Base-by-base conservation (phyloP, 345 rosid species). In the Murraya koenigii region DNA sequence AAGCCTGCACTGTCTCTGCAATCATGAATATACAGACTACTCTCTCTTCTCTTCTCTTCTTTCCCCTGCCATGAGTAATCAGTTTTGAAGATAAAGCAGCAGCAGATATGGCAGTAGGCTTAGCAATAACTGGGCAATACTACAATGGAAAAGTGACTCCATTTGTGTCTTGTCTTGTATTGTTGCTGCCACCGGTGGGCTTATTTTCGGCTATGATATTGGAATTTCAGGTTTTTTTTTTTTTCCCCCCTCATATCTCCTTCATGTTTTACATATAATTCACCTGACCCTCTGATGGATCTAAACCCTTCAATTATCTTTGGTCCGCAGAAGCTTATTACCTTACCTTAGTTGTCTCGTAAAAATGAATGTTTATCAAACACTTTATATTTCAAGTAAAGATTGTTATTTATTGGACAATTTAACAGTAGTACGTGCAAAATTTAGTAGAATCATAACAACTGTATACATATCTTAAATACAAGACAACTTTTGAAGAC, bases 171-270 rank as follows among this genome's bases (percentile, higher is more conserved):
- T 92, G 11, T 94, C 98, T 7, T 94, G 95, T 80, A 83, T 87
- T 80, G 85, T 90, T 90, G 98, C 98, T 22, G 94, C 94, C 85
- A 92, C 86, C 88, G 98, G 98, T 69, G 98, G 98, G 55, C 88
- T 92, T 66, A 87, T 94, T 78, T 92, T 94, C 39, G 97, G 98
- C 80, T 94, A 89, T 80, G 98, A 94, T 83, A 86, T 92, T 67
- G 98, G 98, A 62, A 89, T 88, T 76, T 81, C 97, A 75, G 97
- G 95, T 93, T 26, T 80, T 20, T 71, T 33, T 20, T 23, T 1
- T 3, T 5, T 6, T 5, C 2, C 2, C 17, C 13, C 17, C 49
- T 44, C 49, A 55, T 55, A 7, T 5, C 23, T 6, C 25, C n/a
- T n/a, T 55, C 49, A 13, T 2, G 23, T 55, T 55, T 55, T 44